Percentiles rank a stretch among this genome's conserved stretches.
Conservation (phyloP, 2,329 filamentous ascomycete genomes). For the Botrytis pseudocinerea region DNA sequence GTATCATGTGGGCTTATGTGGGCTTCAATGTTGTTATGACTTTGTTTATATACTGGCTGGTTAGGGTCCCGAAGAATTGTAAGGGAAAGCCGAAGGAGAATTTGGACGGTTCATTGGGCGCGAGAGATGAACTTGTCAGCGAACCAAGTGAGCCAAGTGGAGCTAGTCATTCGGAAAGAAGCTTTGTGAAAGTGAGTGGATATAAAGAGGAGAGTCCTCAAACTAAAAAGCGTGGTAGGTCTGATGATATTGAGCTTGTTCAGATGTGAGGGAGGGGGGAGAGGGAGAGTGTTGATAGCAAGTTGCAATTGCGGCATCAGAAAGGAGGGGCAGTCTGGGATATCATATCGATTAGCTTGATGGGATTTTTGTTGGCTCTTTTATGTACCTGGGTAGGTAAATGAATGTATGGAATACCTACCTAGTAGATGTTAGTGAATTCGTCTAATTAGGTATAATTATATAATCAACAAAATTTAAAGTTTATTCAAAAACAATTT, state of each 20-base stretch:
- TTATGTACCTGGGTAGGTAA: neutral
- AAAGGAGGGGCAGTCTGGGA: neutral
- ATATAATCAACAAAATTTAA: neutral
- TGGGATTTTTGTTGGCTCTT: neutral
- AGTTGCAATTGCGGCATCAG: neutral
- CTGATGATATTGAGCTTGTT: constrained; percentile 18
- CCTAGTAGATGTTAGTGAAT: neutral
- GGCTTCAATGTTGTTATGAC: constrained; percentile 56
- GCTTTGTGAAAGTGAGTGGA: constrained; percentile 5
- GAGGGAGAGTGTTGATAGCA: neutral
- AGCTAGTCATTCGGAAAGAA: neutral
- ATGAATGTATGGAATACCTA: neutral
- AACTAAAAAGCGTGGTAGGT: neutral
- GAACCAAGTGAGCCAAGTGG: neutral
- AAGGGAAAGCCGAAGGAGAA: constrained; percentile 23
- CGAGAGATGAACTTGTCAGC: neutral
- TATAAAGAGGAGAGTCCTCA: constrained; percentile 1
- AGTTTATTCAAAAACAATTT: neutral
- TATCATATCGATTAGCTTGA: neutral
- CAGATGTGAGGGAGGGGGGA: neutral
- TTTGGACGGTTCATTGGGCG: neutral
- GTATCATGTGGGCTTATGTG: constrained; percentile 48
- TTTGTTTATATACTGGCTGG: constrained; percentile 55
- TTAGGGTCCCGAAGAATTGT: constrained; percentile 46
- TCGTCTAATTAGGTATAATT: neutral